Conservation (phyloP, 352 stramenopile genomes). For the Phytophthora lateralis region DNA sequence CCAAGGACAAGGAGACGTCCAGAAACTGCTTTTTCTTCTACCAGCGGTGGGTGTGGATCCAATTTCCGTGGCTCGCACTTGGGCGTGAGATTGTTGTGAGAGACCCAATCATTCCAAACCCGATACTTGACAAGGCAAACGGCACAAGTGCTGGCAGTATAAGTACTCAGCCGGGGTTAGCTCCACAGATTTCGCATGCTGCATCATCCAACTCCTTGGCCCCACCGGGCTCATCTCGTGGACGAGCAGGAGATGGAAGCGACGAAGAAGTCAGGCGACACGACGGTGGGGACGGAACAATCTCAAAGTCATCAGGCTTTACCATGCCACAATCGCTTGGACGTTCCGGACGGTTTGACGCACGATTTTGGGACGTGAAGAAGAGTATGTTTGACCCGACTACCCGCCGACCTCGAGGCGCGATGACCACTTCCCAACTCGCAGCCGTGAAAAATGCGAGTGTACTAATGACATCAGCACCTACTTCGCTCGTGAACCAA, state of each 20-base stretch:
- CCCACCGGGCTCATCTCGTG: constrained; percentile 16
- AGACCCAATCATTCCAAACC: constrained; percentile 48
- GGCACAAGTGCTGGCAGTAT: background rate
- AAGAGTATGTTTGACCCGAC: constrained; percentile 61
- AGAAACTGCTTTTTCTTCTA: constrained; percentile 90
- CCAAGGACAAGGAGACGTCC: constrained; percentile 50
- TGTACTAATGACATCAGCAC: constrained; percentile 34
- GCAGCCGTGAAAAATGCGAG: constrained; percentile 53
- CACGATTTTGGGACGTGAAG: constrained; percentile 76
- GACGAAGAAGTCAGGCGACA: constrained; percentile 33
- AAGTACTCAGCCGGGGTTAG: background rate
- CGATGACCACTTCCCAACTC: constrained; percentile 52
- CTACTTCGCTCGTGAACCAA: constrained; percentile 32
- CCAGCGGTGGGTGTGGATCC: constrained; percentile 93
- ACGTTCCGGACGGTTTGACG: constrained; percentile 49
- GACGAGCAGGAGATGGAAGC: constrained; percentile 12
- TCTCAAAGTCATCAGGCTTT: background rate
- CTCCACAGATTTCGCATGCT: constrained; percentile 4
- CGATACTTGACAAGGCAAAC: constrained; percentile 37
- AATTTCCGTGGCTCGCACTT: constrained; percentile 93
- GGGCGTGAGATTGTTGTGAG: constrained; percentile 64
- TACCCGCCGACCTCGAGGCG: constrained; percentile 42
- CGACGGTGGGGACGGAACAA: constrained; percentile 2
- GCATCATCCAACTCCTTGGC: constrained; percentile 18
- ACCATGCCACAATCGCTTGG: constrained; percentile 11